Percentiles rank a stretch among this genome's conserved stretches.
Evolutionary conservation across 2,329 filamentous ascomycete species (phyloP).

Genomic region (Polytolypa hystricis): DNA sequence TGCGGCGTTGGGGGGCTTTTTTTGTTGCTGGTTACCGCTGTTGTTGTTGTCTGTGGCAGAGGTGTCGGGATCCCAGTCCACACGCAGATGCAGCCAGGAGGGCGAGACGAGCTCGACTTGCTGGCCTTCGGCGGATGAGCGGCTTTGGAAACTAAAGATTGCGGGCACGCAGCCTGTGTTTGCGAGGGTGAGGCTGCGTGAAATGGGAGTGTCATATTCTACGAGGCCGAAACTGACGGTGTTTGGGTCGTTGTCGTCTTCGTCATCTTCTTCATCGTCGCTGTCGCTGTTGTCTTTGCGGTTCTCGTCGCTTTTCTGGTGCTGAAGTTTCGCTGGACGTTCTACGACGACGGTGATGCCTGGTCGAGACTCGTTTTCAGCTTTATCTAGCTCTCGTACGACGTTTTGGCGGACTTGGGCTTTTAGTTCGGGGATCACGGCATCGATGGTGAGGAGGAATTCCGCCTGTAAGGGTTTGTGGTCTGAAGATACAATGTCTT

Average conservation of each 20-base stretch:
- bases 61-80: conserved; percentile 43
- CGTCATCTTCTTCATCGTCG: conserved; percentile 30
- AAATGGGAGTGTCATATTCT: conserved; percentile 54
- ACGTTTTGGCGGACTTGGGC: conserved; percentile 76
- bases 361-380: conserved; percentile 82
- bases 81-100: conserved; percentile 60
- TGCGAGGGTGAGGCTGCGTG: conserved; percentile 66
- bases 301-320: conserved; percentile 23
- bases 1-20: conserved; percentile 12
- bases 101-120: conserved; percentile 35
- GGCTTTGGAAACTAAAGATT: conserved; percentile 67
- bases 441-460: conserved; percentile 76
- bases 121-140: conserved; percentile 43
- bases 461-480: conserved; percentile 84
- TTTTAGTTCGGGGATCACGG: conserved; percentile 75
- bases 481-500: conserved; percentile 81
- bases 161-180: conserved; percentile 82
- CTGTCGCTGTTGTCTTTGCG: conserved; percentile 16
- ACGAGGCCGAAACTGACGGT: conserved; percentile 71
- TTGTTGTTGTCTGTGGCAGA: too few relatives aligned
- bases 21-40: conserved; percentile 18
- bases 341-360: conserved; percentile 76
- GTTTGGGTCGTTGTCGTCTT: conserved; percentile 29
- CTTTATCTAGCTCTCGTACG: conserved; percentile 74
- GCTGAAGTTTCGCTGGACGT: conserved; percentile 15